A percentile compares a stretch with the other conserved stretches of the same genome.
These are phyloP conservation scores for Suillus weaverae DNA, from an alignment of 768 basidiomycete species.

Conservation along the genomic window DNA sequence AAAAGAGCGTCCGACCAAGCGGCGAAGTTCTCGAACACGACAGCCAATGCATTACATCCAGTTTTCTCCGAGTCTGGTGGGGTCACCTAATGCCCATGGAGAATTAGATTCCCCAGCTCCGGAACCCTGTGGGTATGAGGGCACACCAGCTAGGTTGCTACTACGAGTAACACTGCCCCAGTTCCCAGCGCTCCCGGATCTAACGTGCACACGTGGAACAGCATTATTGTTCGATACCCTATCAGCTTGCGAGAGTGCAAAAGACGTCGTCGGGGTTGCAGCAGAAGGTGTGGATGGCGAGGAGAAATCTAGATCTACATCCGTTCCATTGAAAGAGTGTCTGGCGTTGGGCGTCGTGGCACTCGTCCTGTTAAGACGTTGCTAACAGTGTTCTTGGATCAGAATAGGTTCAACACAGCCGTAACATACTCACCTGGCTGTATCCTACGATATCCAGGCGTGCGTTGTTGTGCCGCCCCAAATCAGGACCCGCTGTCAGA, in stretches of 20 bases:
- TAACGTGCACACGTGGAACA: constrained; percentile 53
- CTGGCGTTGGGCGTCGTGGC: constrained; percentile 53
- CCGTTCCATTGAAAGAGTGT: constrained; percentile 77
- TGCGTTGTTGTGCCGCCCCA: constrained; percentile 73
- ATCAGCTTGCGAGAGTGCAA: constrained; percentile 36
- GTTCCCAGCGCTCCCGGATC: constrained; percentile 80
- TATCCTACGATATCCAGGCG: constrained; percentile 74
- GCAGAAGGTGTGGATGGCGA: constrained; percentile 55
- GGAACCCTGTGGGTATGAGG: constrained; percentile 55
- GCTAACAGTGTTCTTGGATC: constrained; percentile 21
- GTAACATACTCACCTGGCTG: constrained; percentile 51
- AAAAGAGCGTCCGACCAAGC: constrained; percentile 45
- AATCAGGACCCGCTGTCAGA: constrained; percentile 82
- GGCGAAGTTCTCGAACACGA: constrained; percentile 33
- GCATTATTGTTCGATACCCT: constrained; percentile 36
- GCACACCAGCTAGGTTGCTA: constrained; percentile 47
- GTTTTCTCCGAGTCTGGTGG: constrained; percentile 57
- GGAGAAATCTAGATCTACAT: constrained; percentile 58
- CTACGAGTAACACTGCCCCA: constrained; percentile 67
- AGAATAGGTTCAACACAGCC: not conserved
- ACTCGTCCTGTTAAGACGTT: constrained; percentile 51
- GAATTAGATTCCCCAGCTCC: constrained; percentile 54
- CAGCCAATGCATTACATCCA: constrained; percentile 30
- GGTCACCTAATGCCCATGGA: constrained; percentile 60
- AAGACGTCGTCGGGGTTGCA: constrained; percentile 42